Evolutionary conservation across 2,329 filamentous ascomycete genomes (phyloP).

Genomic region (Pyrenophora teres): DNA sequence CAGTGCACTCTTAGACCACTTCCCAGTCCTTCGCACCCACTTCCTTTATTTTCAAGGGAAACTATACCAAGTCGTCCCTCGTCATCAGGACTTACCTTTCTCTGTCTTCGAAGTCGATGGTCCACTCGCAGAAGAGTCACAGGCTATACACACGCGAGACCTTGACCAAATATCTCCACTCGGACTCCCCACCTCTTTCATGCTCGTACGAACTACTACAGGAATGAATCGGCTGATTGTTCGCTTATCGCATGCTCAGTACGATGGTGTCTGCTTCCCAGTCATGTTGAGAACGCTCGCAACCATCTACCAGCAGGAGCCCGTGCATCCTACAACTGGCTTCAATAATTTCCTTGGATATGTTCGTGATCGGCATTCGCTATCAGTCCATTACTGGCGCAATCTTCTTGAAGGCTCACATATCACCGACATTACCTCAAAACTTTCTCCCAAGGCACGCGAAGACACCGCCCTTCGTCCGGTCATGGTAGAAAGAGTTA

Average conservation of each 20-base stretch:
- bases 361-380: neutral
- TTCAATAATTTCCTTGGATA: conserved; percentile 1
- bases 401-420: conserved; percentile 8
- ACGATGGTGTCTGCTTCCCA: conserved; percentile 17
- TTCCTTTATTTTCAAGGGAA: too few relatives aligned
- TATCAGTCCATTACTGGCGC: conserved; percentile 6
- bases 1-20: neutral
- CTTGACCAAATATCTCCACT: too few relatives aligned
- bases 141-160: too few relatives aligned
- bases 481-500: neutral
- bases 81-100: too few relatives aligned
- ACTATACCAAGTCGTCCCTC: too few relatives aligned
- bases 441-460: neutral
- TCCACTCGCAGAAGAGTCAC: too few relatives aligned
- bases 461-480: too few relatives aligned
- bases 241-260: conserved; percentile 22
- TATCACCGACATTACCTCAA: conserved; percentile 8
- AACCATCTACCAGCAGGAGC: neutral
- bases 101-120: too few relatives aligned
- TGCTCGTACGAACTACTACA: too few relatives aligned
- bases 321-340: neutral
- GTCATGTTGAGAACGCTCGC: conserved; percentile 7
- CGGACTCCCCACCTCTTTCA: too few relatives aligned
- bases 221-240: conserved; percentile 1
- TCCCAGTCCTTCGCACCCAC: neutral